A percentile compares a stretch with the other conserved stretches of the same genome.
Conservation (phyloP, 2,329 filamentous ascomycete genomes). For the Trichoderma oligosporum region DNA sequence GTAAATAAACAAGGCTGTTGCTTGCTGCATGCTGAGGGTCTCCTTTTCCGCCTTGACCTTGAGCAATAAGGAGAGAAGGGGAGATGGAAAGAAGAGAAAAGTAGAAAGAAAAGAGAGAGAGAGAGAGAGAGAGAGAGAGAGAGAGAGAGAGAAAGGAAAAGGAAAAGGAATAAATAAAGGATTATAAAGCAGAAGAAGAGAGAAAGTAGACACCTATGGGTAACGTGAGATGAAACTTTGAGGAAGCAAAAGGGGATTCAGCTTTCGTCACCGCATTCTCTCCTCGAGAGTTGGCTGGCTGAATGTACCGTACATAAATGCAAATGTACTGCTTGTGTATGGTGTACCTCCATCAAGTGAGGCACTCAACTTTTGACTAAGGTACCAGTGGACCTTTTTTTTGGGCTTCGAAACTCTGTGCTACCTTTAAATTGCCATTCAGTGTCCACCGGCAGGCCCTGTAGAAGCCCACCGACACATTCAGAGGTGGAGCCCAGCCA, state of each 20-base stretch:
- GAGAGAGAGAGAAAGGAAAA: neutral
- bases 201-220: no score
- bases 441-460: neutral
- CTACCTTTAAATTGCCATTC: constrained; percentile 9
- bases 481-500: constrained; percentile 19
- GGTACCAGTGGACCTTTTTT: constrained; percentile 11
- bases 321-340: constrained; percentile 11
- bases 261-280: constrained; percentile 12
- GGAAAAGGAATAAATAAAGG: neutral
- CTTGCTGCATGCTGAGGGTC: neutral
- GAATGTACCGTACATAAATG: constrained; percentile 1
- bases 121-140: neutral
- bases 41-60: neutral
- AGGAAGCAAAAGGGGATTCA: neutral
- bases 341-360: constrained; percentile 4
- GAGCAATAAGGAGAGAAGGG: no score
- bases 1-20: neutral
- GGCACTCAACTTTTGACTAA: neutral
- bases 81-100: neutral
- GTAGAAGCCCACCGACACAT: constrained; percentile 5
- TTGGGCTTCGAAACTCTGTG: neutral
- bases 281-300: neutral
- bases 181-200: no score
- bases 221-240: no score
- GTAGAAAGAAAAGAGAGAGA: neutral